Conservation (phyloP, 768 basidiomycete species). For the Tulasnella sp. region DNA sequence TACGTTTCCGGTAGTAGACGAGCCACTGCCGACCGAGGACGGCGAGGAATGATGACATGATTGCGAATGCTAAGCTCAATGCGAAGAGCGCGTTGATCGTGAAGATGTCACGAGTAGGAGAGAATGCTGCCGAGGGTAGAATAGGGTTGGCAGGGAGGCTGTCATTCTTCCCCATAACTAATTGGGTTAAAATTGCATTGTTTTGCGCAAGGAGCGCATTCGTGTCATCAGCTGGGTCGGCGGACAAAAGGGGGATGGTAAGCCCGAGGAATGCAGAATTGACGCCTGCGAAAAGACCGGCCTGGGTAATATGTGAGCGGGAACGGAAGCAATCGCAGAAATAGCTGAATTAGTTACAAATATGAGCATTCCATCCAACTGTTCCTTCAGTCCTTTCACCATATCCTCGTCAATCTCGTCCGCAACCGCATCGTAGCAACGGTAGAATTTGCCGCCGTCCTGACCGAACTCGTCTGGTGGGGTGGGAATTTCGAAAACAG, state of each 20-base stretch:
- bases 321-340: not conserved
- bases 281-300: not conserved
- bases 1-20: not conserved
- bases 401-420: not conserved
- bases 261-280: not conserved
- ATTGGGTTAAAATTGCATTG: not conserved
- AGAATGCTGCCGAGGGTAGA: not conserved
- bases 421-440: not conserved
- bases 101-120: not conserved
- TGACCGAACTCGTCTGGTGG: not conserved
- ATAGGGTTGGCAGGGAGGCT: not conserved
- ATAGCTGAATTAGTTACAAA: not conserved
- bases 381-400: not conserved
- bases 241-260: not conserved
- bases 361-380: not conserved
- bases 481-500: not conserved
- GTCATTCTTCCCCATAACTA: not conserved
- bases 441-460: not conserved
- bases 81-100: not conserved
- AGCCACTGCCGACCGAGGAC: not conserved
- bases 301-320: not conserved
- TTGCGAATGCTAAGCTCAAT: not conserved
- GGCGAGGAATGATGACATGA: not conserved
- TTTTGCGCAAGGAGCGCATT: not conserved
- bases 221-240: not conserved